Percentiles rank a stretch among this genome's conserved stretches.
phyloP scores from a whole-genome alignment of 2,329 filamentous ascomycete genomes.

The Zelopaecilomyces penicillatus region DNA sequence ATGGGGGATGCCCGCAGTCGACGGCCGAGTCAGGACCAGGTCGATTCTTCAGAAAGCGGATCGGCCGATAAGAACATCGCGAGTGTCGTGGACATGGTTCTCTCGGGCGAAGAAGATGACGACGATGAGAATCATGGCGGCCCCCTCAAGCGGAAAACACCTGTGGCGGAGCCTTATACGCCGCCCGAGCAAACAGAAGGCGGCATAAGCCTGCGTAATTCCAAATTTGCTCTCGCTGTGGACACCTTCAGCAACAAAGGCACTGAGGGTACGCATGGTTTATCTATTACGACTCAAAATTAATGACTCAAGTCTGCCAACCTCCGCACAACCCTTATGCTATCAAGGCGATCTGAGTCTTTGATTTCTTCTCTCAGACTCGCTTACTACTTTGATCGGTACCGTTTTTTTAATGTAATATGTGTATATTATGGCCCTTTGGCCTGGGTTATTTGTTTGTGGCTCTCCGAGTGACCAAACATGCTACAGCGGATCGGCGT shows the following conservation, averaged over 20 bases:
- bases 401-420: slow-evolving; percentile 12
- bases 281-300: slow-evolving; percentile 16
- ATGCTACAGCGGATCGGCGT: slow-evolving; percentile 1
- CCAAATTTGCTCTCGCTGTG: slow-evolving; percentile 18
- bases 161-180: slow-evolving; percentile 19
- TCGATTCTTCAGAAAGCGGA: background rate
- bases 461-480: no score
- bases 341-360: background rate
- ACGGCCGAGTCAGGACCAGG: slow-evolving; percentile 25
- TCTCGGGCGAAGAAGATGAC: slow-evolving; percentile 3
- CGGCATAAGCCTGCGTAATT: slow-evolving; percentile 16
- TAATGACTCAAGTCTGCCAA: background rate
- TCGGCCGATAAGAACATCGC: slow-evolving; percentile 1
- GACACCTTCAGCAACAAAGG: slow-evolving; percentile 10
- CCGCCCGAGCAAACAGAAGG: slow-evolving; percentile 23
- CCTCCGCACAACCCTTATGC: background rate
- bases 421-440: slow-evolving; percentile 9
- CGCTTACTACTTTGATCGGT: background rate
- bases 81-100: background rate
- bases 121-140: slow-evolving; percentile 5
- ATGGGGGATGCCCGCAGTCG: slow-evolving; percentile 24
- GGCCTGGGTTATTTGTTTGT: no score
- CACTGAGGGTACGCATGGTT: slow-evolving; percentile 13
- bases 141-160: slow-evolving; percentile 1
- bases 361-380: slow-evolving; percentile 1